Percentiles rank a stretch among this genome's conserved stretches.
These are phyloP conservation scores for Acaromyces ingoldii DNA, from an alignment of 1,284 basidiomycete genomes.

Conservation along the genomic window DNA sequence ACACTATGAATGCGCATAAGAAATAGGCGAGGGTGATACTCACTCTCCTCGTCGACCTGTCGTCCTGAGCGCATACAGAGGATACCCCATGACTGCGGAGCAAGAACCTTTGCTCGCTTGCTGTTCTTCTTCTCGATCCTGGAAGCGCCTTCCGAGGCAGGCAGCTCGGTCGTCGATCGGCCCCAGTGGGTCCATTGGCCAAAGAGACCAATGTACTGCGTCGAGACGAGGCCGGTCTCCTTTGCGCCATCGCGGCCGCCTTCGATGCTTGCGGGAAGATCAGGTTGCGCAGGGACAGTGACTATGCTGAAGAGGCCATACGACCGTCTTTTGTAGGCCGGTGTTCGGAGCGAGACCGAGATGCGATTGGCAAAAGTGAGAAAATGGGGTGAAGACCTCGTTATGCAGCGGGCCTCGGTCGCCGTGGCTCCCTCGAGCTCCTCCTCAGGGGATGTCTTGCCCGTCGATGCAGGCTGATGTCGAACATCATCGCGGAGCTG, in stretches of 20 bases:
- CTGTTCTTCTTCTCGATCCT: no score
- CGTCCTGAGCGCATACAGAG: no score
- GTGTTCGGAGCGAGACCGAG: constrained; percentile 83
- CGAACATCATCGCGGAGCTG: constrained; percentile 57
- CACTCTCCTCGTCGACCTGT: no score
- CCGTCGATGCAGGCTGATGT: neutral
- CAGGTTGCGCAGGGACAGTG: constrained; percentile 49
- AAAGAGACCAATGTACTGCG: constrained; percentile 81
- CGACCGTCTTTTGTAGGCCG: constrained; percentile 78
- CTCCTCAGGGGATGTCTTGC: neutral
- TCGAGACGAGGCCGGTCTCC: constrained; percentile 40
- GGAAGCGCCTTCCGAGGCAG: constrained; percentile 4
- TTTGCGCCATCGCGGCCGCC: no score
- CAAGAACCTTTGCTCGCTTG: no score
- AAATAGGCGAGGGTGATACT: no score
- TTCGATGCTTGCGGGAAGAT: no score
- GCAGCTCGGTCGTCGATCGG: constrained; percentile 13
- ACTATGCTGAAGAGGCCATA: constrained; percentile 82
- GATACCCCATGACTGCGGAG: no score
- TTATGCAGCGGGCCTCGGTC: neutral
- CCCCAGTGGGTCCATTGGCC: constrained; percentile 76
- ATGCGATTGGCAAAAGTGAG: constrained; percentile 88
- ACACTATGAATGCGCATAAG: no score
- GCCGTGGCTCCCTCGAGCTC: neutral
- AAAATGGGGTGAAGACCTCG: constrained; percentile 54